phyloP scores from a whole-genome alignment of 2,329 filamentous ascomycete species.

The Fusarium caatingaense region DNA sequence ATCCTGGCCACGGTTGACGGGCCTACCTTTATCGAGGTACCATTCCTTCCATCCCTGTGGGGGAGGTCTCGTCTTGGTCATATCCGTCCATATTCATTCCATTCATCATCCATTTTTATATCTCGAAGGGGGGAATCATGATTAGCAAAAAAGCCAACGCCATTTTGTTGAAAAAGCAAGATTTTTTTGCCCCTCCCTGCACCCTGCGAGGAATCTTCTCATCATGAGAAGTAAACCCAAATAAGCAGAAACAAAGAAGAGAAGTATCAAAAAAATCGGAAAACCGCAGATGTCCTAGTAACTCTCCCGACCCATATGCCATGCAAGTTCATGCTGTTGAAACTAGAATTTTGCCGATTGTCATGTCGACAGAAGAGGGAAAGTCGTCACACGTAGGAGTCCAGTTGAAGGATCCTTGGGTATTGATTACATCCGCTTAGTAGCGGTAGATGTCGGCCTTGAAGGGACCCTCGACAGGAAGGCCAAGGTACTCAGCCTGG shows the following conservation, averaged over 20 bases:
- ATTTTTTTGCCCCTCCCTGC: constrained; percentile 51
- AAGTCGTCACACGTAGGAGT: constrained; percentile 52
- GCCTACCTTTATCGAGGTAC: constrained; percentile 44
- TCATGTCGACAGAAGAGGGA: constrained; percentile 47
- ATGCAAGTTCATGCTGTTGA: constrained; percentile 60
- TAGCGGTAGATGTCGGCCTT: constrained; percentile 79
- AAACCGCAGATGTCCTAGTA: constrained; percentile 45
- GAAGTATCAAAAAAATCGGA: constrained; percentile 38
- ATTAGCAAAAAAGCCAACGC: constrained; percentile 54
- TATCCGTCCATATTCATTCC: constrained; percentile 36
- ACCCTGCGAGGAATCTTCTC: constrained; percentile 44
- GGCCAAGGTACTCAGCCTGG: constrained; percentile 95
- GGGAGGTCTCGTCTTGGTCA: constrained; percentile 33
- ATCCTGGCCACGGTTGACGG: constrained; percentile 59
- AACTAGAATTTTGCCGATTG: constrained; percentile 55
- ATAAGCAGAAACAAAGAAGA: constrained; percentile 44
- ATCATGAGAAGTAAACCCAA: constrained; percentile 35
- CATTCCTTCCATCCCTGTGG: constrained; percentile 39
- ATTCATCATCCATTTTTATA: constrained; percentile 46
- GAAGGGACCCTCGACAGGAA: constrained; percentile 89
- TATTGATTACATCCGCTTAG: constrained; percentile 55
- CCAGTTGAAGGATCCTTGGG: constrained; percentile 56
- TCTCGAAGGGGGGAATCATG: constrained; percentile 52
- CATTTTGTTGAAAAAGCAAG: constrained; percentile 57
- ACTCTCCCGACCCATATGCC: constrained; percentile 51